Evolutionary conservation across 2,329 filamentous ascomycete genomes (phyloP), one percentile per base, ranked within the genome.

Genomic region (Aspergillus cejpii): DNA sequence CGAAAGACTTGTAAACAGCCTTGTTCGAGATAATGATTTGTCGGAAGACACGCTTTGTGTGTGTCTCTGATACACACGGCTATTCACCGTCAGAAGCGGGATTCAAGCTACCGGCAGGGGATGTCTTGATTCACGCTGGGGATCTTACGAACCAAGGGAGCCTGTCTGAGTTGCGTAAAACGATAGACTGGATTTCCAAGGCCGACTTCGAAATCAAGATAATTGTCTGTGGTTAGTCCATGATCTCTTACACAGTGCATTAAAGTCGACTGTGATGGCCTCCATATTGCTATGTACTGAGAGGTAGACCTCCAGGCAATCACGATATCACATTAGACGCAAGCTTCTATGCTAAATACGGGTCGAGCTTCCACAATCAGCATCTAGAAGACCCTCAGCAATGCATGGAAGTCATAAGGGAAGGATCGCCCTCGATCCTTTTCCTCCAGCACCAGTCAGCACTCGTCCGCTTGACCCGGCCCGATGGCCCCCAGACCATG

Each of bases 21-120:
- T 34, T 12, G 17, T 5, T 10, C 4, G 8, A 11, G 17, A 10
- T 19, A 10, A 34, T 34, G 31, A 63, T 64, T 59, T 53, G 44
- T 37, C 62, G 54, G 46, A 74, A 66, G 48, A 74, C 75, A 37
- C 72, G 77, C 47, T 71, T 81, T 36, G 74, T 80, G 23, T 79
- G 77, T 61, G 68, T 80, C 44, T 80, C 77, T 3, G 78, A 81
- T 58, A 81, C 77, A 14, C 76, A 80, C 56, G 74, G 72, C 45
- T 71, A 74, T 44, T 69, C 69, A 3, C 75, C 76, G 11, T 60
- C 60, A 10, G 64, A 72, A 48, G 71, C 66, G 37, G 66, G 62
- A n/a, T 74, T 70, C 53, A 75, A 71, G 48, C 64, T 80, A 10
- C 77, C 78, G 3, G 62, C 67, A 10, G 78, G 78, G 37, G 78